Evolutionary conservation across 805 yeast species (phyloP).

Genomic region (Ogataea zsoltii): DNA sequence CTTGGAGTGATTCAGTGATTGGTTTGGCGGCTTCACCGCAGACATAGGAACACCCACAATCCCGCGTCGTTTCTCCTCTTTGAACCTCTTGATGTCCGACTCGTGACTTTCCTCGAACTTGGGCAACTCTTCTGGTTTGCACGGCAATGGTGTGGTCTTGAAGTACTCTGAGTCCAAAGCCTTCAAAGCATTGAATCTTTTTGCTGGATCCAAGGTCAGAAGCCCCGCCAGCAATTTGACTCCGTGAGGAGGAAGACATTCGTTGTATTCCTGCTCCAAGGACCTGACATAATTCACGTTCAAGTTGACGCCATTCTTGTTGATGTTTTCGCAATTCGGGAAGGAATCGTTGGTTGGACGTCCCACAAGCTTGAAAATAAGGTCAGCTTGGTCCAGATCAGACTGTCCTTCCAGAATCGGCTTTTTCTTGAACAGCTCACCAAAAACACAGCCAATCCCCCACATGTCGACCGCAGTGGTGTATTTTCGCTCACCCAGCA

Average conservation of each 20-base stretch:
- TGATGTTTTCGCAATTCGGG: constrained; percentile 62
- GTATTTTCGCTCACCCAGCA: constrained; percentile 80
- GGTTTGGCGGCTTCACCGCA: constrained; percentile 13
- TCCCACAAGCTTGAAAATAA: constrained; percentile 80
- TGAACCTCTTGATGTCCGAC: constrained; percentile 66
- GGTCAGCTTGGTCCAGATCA: constrained; percentile 84
- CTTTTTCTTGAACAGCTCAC: constrained; percentile 76
- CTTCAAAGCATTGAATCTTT: constrained; percentile 74
- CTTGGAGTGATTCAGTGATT: constrained; percentile 21
- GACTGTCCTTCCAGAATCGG: constrained; percentile 86
- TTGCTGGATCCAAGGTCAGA: constrained; percentile 67
- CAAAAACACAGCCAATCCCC: constrained; percentile 97
- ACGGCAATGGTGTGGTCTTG: constrained; percentile 63
- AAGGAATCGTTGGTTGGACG: constrained; percentile 63
- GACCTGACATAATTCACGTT: constrained; percentile 37
- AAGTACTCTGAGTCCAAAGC: constrained; percentile 77
- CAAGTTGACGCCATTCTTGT: constrained; percentile 47
- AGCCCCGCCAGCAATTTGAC: constrained; percentile 60
- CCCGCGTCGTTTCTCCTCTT: constrained; percentile 35
- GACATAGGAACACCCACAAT: constrained; percentile 1
- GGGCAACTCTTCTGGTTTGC: constrained; percentile 53
- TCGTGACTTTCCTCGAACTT: constrained; percentile 87
- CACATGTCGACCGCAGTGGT: constrained; percentile 96
- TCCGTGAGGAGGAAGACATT: constrained; percentile 39
- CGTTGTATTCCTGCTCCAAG: constrained; percentile 51